Conservation (phyloP, 2,329 filamentous ascomycete species). For the Ophidiomyces ophidiicola region DNA sequence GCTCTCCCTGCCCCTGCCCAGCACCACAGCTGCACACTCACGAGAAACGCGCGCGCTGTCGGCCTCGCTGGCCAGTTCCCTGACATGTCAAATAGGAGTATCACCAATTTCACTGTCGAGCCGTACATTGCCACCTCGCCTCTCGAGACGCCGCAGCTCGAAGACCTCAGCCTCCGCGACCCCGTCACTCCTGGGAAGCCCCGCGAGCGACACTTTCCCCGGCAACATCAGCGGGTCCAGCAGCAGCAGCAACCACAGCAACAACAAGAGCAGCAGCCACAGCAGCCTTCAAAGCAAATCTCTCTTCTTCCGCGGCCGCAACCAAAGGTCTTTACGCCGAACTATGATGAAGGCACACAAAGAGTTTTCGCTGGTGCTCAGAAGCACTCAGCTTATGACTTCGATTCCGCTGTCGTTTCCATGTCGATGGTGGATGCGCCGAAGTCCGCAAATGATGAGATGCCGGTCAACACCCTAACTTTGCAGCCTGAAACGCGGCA, state of each 20-base stretch:
- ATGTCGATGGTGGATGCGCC: slow-evolving; percentile 2
- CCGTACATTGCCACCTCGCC: neutral
- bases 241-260: neutral
- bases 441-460: neutral
- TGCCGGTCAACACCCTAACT: slow-evolving; percentile 9
- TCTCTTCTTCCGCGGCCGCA: slow-evolving; percentile 3
- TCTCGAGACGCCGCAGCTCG: slow-evolving; percentile 5
- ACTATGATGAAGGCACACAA: slow-evolving; percentile 9
- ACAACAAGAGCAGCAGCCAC: neutral
- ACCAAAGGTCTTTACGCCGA: slow-evolving; percentile 4
- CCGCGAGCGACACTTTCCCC: slow-evolving; percentile 3
- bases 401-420: slow-evolving; percentile 7
- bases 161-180: slow-evolving; percentile 8
- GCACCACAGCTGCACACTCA: neutral
- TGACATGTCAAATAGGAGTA: slow-evolving; percentile 7
- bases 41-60: neutral
- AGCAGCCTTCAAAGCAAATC: neutral
- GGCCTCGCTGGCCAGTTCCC: neutral
- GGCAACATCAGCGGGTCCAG: neutral
- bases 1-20: neutral
- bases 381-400: slow-evolving; percentile 6
- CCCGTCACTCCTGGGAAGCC: slow-evolving; percentile 4
- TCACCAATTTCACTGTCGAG: neutral
- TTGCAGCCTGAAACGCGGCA: slow-evolving; percentile 51
- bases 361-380: slow-evolving; percentile 5